Base-by-base conservation (phyloP, 352 stramenopile genomes). In the Pythium grandisporangium region DNA sequence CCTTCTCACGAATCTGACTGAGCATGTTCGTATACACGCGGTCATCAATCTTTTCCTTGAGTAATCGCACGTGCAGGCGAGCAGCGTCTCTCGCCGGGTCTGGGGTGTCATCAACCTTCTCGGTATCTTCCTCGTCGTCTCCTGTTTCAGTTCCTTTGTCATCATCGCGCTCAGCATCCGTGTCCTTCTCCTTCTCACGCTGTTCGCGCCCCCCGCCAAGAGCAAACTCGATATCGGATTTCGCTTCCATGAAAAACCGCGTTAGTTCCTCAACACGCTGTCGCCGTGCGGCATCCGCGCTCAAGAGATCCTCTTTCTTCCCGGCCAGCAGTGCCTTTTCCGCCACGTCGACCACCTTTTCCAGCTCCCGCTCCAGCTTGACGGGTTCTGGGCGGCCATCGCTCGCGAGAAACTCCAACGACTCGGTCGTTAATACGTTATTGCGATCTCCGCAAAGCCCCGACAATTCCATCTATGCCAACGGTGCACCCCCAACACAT, bases 231-330 rank as follows among this genome's bases (percentile, higher is more conserved):
- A 93, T 93, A 43, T 93, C 81, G 19, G 78, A 91, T 47, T 92
- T 93, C 43, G 78, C 76, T 45, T 93, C 81, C 78, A 93, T 91
- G 43, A 93, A 93, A 54, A 93, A 93, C 2, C 81, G 62, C 37
- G 81, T 92, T 25, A 93, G 62, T 44, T 93, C 81, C 53, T 93
- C 81, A 5, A 93, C 81, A 27, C 78, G 76, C 52, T 92, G 78
- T 14, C 77, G 60, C 4, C 81, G 65, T 25, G 76, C 78, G 3
- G 78, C 71, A 43, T 93, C 81, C 5, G 78, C 77, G 44, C 63
- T 83, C 36, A 92, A 57, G 27, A 84, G 47, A 16, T 89, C 73
- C 37, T 88, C 66, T 37, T 79, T 56, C 42, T 85, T 83, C 24
- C 44, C 45, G 2, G 42, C 29, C 10, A 51, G 30, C 24, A 37